Evolutionary conservation across 192 early-diverging fungal species (phyloP), one percentile per base, ranked within the genome.

Genomic region (Phlyctochytrium planicorne): DNA sequence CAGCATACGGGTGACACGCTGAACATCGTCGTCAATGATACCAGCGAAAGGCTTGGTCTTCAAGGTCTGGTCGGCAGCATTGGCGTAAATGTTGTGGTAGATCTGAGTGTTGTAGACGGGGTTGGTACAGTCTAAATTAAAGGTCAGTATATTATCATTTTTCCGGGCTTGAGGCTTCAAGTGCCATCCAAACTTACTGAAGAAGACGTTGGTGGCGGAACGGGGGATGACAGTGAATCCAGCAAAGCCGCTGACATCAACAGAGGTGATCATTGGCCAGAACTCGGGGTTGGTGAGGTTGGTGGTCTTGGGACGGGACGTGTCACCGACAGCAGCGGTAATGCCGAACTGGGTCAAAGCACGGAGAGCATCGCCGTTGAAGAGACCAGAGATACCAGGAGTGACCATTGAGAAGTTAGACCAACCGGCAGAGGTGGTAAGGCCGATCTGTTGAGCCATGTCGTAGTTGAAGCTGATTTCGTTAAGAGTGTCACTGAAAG

Each of bases 221-320:
- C 78, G 75, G 6, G 78, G 78, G 25, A 80, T 72, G 31, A 82
- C 66, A 16, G 53, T 78, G 62, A 61, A 78, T 6, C 78, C 78
- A 23, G 33, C 76, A 50, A 75, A 83, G 29, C 63, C 63, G 63
- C 82, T 83, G 33, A 64, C 53, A 24, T 40, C 35, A 23, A 30
- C 80, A 20, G 12, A 60, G 3, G 78, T 82, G 37, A 75, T 75
- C n/a, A 80, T 63, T 23, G 60, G 72, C 47, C 74, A 72, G 2
- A 31, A 74, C 4, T 34, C 63, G 14, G 70, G 74, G 53, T 34
- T 35, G 24, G 36, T 67, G 3, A 31, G 16, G 59, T 69, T 70
- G 31, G 53, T 36, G 37, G 33, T 37, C 47, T 73, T 59, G 16
- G 47, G 34, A 2, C 77, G 68, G 12, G 77, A 78, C 16, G 60